Evolutionary conservation across 2,329 filamentous ascomycete species (phyloP).

Genomic region (Neonectria neomacrospora): DNA sequence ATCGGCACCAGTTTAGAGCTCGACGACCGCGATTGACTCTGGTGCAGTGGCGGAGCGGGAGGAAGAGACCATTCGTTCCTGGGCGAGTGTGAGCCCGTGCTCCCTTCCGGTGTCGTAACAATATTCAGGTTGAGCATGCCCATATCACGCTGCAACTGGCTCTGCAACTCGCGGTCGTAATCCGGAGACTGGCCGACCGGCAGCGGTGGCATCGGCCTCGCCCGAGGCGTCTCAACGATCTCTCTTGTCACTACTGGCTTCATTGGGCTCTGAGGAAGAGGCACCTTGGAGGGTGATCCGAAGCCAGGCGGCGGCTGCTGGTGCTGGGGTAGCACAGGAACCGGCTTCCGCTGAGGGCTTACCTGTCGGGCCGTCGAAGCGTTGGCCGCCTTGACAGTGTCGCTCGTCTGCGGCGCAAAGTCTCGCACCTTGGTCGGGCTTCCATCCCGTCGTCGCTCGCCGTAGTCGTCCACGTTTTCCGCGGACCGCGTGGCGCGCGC

Average conservation of each 20-base stretch:
- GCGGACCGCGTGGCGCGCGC: conserved; percentile 69
- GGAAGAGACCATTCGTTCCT: conserved; percentile 31
- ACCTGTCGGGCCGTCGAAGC: conserved; percentile 64
- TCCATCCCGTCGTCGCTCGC: conserved; percentile 61
- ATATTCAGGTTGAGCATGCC: conserved; percentile 62
- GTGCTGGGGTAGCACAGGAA: conserved; percentile 46
- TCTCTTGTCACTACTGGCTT: conserved; percentile 46
- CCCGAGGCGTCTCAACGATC: conserved; percentile 58
- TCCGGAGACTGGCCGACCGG: conserved; percentile 64
- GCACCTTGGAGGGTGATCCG: conserved; percentile 67
- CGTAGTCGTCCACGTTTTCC: conserved; percentile 62
- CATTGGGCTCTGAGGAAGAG: conserved; percentile 62
- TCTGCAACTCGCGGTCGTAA: conserved; percentile 69
- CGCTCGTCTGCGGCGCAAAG: conserved; percentile 57
- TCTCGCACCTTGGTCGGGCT: conserved; percentile 65
- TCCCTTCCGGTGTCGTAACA: conserved; percentile 28
- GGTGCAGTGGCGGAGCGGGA: conserved; percentile 50
- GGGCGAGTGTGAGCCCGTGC: conserved; percentile 26
- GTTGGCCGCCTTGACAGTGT: conserved; percentile 66
- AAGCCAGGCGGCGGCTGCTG: conserved; percentile 28
- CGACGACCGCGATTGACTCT: conserved; percentile 50
- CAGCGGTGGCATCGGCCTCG: conserved; percentile 59
- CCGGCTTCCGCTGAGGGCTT: conserved; percentile 70
- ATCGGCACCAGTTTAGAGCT: conserved; percentile 55
- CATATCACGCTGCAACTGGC: conserved; percentile 73